A percentile compares a stretch with the other conserved stretches of the same genome.
phyloP scores from a whole-genome alignment of 306 rosid genomes.

The Cucurbita argyrosperma region DNA sequence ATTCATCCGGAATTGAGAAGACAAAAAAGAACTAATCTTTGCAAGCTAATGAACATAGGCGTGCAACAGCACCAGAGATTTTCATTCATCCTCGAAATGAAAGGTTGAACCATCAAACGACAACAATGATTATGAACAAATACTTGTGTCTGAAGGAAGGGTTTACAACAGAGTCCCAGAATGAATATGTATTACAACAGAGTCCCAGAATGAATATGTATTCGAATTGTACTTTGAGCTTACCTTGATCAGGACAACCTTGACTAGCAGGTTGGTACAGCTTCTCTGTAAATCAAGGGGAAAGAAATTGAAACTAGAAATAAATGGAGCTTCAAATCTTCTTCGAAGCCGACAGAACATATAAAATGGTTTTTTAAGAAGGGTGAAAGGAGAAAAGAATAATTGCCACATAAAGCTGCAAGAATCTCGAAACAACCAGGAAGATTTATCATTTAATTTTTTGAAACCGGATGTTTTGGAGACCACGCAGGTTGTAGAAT shows the following conservation, averaged over 20 bases:
- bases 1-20: not conserved
- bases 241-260: constrained; percentile 29
- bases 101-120: not conserved
- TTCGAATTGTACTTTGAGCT: constrained; percentile 10
- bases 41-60: not conserved
- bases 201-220: not conserved
- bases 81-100: not conserved
- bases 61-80: not conserved
- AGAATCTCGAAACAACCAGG: not conserved
- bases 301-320: not conserved
- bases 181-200: not conserved
- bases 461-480: not conserved
- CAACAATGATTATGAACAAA: not conserved
- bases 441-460: not conserved
- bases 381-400: not conserved
- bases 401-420: not conserved
- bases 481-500: not conserved
- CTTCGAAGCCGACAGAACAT: not conserved
- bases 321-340: not conserved
- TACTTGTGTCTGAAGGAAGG: not conserved
- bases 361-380: not conserved
- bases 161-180: not conserved
- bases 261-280: constrained; percentile 33
- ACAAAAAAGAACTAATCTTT: not conserved
- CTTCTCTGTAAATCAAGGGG: constrained; percentile 38